Evolutionary conservation across 2,329 filamentous ascomycete genomes (phyloP).

Genomic region (Penicillium digitatum): DNA sequence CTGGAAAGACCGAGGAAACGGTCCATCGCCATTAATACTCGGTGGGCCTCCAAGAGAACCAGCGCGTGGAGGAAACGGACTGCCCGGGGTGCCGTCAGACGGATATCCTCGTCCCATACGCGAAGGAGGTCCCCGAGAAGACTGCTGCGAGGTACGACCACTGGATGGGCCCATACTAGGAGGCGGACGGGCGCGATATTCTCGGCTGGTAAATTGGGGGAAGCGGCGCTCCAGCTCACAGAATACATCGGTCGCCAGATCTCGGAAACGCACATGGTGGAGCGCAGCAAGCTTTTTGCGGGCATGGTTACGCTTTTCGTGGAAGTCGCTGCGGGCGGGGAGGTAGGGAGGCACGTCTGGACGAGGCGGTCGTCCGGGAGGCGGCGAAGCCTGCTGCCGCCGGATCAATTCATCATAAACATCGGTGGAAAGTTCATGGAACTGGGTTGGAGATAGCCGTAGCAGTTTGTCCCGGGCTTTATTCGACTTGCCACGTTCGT

Average conservation of each 20-base stretch:
- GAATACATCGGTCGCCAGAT: conserved; percentile 92
- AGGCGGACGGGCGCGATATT: conserved; percentile 67
- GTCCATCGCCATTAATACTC: conserved; percentile 61
- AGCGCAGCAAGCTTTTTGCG: conserved; percentile 89
- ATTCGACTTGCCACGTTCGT: conserved; percentile 75
- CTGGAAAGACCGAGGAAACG: conserved; percentile 83
- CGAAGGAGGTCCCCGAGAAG: conserved; percentile 33
- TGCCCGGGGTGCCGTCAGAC: conserved; percentile 36
- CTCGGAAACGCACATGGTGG: conserved; percentile 78
- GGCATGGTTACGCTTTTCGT: conserved; percentile 97
- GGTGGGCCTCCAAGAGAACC: conserved; percentile 42
- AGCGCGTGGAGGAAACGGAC: conserved; percentile 39
- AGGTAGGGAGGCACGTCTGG: conserved; percentile 64
- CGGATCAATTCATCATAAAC: conserved; percentile 93
- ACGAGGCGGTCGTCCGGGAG: conserved; percentile 41
- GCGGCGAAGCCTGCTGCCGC: conserved; percentile 64
- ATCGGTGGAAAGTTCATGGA: conserved; percentile 95
- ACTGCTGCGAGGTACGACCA: conserved; percentile 43
- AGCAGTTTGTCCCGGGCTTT: conserved; percentile 92
- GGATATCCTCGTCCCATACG: conserved; percentile 36
- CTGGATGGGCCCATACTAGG: conserved; percentile 41
- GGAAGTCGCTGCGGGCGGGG: conserved; percentile 80
- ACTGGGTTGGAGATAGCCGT: conserved; percentile 83
- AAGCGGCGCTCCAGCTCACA: conserved; percentile 89
- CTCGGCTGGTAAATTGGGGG: conserved; percentile 69